Evolutionary conservation across 148 eudicot genomes (phyloP).

Genomic region (Chenopodium album): DNA sequence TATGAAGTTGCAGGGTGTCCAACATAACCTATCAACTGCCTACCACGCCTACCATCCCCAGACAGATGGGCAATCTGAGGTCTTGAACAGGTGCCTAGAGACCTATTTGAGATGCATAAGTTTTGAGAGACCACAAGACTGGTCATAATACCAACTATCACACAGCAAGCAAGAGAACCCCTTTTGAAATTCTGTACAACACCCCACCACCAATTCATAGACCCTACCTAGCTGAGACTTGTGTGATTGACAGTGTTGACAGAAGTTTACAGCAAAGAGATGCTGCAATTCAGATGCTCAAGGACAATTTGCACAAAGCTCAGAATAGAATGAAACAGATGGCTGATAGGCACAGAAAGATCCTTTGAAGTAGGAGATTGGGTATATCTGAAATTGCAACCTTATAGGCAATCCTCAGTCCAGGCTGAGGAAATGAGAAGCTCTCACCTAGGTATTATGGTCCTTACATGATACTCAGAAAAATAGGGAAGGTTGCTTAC

Average conservation of each 20-base stretch:
- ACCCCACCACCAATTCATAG: neutral
- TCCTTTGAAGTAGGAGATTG: neutral
- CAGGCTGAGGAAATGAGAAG: neutral
- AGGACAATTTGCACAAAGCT: neutral
- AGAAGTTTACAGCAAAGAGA: neutral
- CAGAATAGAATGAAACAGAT: neutral
- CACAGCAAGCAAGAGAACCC: neutral
- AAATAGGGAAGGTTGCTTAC: neutral
- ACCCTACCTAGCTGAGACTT: neutral
- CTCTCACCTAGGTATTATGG: neutral
- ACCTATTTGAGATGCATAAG: neutral
- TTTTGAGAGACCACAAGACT: neutral
- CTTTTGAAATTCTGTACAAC: neutral
- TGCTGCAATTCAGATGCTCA: neutral
- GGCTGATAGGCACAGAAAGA: neutral
- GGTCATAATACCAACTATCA: conserved; percentile 6
- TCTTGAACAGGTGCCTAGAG: neutral
- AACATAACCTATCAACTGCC: neutral
- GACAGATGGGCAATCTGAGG: conserved; percentile 3
- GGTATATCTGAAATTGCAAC: neutral
- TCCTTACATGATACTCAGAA: neutral
- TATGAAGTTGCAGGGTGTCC: neutral
- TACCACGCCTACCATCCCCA: neutral
- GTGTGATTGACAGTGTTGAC: neutral
- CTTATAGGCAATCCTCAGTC: neutral